Conservation (phyloP, 2,329 filamentous ascomycete genomes). For the Gaeumannomyces sp. region DNA sequence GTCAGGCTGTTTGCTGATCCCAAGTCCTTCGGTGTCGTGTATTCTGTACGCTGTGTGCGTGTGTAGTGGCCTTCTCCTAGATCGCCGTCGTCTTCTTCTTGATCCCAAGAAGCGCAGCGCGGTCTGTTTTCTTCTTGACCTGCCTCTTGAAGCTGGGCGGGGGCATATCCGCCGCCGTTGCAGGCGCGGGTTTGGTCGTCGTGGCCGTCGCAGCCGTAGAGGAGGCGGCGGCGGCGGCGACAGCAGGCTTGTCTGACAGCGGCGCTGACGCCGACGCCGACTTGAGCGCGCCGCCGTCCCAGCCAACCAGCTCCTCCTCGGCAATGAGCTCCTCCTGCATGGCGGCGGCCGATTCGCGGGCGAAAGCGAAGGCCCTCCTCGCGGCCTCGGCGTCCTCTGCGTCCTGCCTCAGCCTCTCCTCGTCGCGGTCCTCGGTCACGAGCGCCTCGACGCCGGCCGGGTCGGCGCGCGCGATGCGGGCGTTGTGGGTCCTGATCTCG, state of each 20-base stretch:
- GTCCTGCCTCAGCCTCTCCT: conserved; percentile 62
- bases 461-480: conserved; percentile 70
- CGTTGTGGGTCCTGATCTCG: conserved; percentile 88
- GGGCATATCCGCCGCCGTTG: conserved; percentile 23
- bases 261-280: conserved; percentile 13
- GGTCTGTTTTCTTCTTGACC: conserved; percentile 83
- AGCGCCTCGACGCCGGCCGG: conserved; percentile 55
- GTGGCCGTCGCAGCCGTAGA: conserved; percentile 24
- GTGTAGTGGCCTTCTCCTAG: neutral
- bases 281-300: conserved; percentile 23
- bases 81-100: conserved; percentile 63
- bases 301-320: conserved; percentile 27
- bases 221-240: conserved; percentile 11
- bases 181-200: conserved; percentile 25
- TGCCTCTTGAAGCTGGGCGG: conserved; percentile 60
- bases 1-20: neutral
- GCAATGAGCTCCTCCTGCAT: conserved; percentile 46
- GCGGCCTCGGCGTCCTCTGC: conserved; percentile 80
- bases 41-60: neutral
- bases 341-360: conserved; percentile 40
- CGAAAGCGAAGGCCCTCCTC: conserved; percentile 65
- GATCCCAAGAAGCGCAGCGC: conserved; percentile 68
- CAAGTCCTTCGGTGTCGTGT: neutral
- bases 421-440: conserved; percentile 45
- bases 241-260: conserved; percentile 5